These are phyloP conservation scores for Lentinus tigrinus DNA, from an alignment of 768 basidiomycete genomes.

Conservation along the genomic window DNA sequence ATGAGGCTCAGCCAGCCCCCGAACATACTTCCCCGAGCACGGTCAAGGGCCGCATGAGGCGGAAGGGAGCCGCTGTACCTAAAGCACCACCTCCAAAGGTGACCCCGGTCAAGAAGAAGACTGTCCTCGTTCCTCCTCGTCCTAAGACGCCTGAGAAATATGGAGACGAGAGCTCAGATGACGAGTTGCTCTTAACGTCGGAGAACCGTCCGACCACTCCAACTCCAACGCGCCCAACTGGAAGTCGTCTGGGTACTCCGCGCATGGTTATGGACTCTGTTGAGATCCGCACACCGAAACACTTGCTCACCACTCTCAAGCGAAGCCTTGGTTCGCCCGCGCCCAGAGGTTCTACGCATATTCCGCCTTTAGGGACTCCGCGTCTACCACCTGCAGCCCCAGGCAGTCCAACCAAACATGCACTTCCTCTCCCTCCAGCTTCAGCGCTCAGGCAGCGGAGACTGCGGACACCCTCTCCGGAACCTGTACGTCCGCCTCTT, in stretches of 20 bases:
- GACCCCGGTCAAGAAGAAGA: not conserved
- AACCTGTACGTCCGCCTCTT: not conserved
- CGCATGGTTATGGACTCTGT: conserved; percentile 26
- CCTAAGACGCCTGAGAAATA: not conserved
- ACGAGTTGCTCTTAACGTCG: conserved; percentile 12
- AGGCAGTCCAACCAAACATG: not conserved
- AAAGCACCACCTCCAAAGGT: not conserved
- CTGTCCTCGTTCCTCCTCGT: not conserved
- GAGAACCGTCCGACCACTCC: conserved; percentile 3
- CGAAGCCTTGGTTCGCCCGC: conserved; percentile 7
- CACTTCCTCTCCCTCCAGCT: not conserved
- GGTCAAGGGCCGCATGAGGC: not conserved
- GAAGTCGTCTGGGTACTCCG: conserved; percentile 5
- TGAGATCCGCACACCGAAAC: conserved; percentile 25
- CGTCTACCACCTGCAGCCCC: conserved; percentile 3
- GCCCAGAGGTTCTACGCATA: not conserved
- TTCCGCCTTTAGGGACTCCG: conserved; percentile 7
- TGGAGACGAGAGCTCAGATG: conserved; percentile 7
- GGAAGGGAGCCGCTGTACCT: not conserved
- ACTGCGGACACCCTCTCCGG: conserved; percentile 1
- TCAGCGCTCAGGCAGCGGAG: not conserved
- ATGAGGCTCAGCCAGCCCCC: not conserved
- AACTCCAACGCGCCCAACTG: conserved; percentile 5
- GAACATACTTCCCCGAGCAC: not conserved
- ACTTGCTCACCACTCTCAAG: conserved; percentile 3